These are phyloP conservation scores for Calonectria pseudoturangicola DNA, from an alignment of 2,329 filamentous ascomycete genomes.

Conservation along the genomic window DNA sequence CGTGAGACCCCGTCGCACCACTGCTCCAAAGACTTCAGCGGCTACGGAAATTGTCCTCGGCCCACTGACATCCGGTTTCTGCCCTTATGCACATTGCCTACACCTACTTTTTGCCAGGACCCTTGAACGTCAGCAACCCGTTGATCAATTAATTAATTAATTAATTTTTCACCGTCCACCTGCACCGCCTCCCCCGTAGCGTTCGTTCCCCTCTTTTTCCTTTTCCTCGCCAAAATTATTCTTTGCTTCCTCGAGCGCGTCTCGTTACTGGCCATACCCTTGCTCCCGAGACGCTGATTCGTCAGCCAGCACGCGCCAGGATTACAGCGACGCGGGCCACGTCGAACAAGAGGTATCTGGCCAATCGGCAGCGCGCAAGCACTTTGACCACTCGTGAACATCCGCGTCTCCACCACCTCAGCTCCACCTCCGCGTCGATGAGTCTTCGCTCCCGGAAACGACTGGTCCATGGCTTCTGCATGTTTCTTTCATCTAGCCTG, in stretches of 20 bases:
- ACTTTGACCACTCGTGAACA: constrained; percentile 17
- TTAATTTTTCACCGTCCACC: not conserved
- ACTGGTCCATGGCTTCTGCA: constrained; percentile 38
- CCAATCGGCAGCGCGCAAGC: constrained; percentile 39
- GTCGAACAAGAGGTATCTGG: constrained; percentile 32
- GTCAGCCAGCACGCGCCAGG: constrained; percentile 50
- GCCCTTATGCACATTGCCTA: constrained; percentile 32
- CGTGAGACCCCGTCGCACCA: constrained; percentile 46
- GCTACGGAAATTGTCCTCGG: constrained; percentile 53
- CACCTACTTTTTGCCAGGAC: not conserved
- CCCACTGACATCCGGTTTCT: constrained; percentile 44
- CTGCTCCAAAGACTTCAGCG: constrained; percentile 43
- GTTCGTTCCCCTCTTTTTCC: constrained; percentile 25
- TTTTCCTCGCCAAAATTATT: constrained; percentile 1
- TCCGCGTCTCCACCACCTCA: constrained; percentile 37
- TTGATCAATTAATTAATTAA: constrained; percentile 10
- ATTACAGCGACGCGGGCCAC: constrained; percentile 37
- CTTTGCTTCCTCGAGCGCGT: constrained; percentile 26
- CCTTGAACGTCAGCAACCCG: not conserved
- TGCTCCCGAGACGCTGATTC: constrained; percentile 44
- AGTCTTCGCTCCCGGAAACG: constrained; percentile 24
- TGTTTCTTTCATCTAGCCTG: constrained; percentile 36
- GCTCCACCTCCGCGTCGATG: constrained; percentile 33
- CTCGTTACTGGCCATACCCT: constrained; percentile 2
- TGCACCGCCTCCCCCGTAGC: constrained; percentile 38